Base-by-base conservation (phyloP, 495 filamentous ascomycete species). In the Penicillium flavigenum region DNA sequence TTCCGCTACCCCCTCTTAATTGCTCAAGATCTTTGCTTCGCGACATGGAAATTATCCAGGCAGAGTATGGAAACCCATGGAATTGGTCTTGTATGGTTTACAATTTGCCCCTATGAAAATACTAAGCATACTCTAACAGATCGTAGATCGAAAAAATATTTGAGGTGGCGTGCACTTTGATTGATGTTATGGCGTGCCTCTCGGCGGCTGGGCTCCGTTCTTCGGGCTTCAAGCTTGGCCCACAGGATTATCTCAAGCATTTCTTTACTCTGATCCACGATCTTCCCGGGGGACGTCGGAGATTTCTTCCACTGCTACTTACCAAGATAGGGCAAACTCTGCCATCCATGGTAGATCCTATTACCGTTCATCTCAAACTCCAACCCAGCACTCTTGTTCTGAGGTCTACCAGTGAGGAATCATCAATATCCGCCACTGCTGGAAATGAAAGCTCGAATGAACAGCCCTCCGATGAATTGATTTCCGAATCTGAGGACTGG, bases 71-170 rank as follows among this genome's bases (percentile, higher is more conserved):
- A 89, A 64, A 78, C 88, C 9, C 83, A 87, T 66, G 86, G 78
- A 48, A 80, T 89, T 38, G 83, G 83, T 11, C 63, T 91, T 52
- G 86, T 88, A 76, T 62, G 79, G 41, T 24, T n/a, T 38, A 41
- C 16, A 1, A 29, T 41, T 0, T 52, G 0, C 24, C 10, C 47
- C 38, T 16, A 27, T 3, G 6, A 39, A n/a, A 3, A 17, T 3
- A 4, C 16, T 2, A 39, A 38, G 36, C 48, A 26, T 19, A 22
- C 8, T 16, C n/a, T 43, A 39, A 55, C 32, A n/a, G 0, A 6
- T 29, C 16, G 0, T 51, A 86, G 77, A 81, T 90, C 44, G 88
- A 91, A 58, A 92, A 92, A 65, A 75, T 94, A 41, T 85, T 91
- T 57, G 86, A 88, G 63, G 79, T 92, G 42, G 83, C 89, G 6